phyloP scores from a whole-genome alignment of 345 rosid species.

The Populus pruinosa region DNA sequence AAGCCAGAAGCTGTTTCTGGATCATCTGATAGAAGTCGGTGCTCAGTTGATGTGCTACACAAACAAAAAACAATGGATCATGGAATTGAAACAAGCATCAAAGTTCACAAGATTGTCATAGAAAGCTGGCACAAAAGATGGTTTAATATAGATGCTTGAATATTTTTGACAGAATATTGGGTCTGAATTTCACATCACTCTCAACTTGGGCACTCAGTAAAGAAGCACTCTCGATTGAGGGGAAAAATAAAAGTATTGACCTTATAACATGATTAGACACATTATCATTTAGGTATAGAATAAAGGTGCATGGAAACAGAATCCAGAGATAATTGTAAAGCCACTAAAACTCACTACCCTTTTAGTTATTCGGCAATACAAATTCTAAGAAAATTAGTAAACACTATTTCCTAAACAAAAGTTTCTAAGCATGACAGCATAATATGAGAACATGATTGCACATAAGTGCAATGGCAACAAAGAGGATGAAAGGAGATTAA shows the following conservation, averaged over 20 bases:
- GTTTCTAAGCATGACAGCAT: not conserved
- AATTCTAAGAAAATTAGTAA: not conserved
- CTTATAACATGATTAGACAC: not conserved
- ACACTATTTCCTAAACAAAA: not conserved
- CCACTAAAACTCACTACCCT: not conserved
- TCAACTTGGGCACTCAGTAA: not conserved
- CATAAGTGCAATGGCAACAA: not conserved
- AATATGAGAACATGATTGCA: not conserved
- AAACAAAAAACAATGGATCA: constrained; percentile 2
- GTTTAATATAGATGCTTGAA: not conserved
- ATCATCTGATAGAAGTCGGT: constrained; percentile 21
- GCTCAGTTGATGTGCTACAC: constrained; percentile 38
- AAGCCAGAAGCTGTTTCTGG: constrained; percentile 27
- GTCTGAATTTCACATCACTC: not conserved
- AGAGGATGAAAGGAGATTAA: not conserved
- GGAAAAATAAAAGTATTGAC: not conserved
- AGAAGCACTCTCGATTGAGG: not conserved
- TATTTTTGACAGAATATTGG: not conserved
- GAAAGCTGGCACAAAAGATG: not conserved
- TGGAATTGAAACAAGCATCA: not conserved
- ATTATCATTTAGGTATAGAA: not conserved
- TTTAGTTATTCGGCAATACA: not conserved
- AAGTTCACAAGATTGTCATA: not conserved
- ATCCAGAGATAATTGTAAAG: not conserved
- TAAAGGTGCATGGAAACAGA: not conserved